These are phyloP conservation scores for Biscutella auriculata DNA, from an alignment of 441 rosid species.

Conservation along the genomic window DNA sequence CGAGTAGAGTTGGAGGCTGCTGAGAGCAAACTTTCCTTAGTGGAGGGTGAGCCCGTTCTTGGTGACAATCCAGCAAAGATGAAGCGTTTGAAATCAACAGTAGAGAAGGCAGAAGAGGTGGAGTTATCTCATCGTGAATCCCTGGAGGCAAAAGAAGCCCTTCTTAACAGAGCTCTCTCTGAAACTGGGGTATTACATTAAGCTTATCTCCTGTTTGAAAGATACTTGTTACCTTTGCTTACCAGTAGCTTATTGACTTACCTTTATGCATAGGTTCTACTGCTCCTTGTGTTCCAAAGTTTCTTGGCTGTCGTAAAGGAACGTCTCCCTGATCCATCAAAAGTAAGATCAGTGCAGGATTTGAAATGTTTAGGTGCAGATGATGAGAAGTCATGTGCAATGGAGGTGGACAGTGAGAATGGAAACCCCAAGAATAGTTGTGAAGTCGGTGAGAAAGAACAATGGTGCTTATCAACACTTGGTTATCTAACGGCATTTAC, in stretches of 20 bases:
- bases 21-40: constrained; percentile 72
- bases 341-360: constrained; percentile 41
- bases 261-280: constrained; percentile 42
- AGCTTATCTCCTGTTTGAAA: neutral
- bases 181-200: constrained; percentile 71
- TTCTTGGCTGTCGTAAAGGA: constrained; percentile 63
- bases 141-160: constrained; percentile 82
- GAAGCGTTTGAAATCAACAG: constrained; percentile 63
- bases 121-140: constrained; percentile 58
- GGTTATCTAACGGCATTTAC: constrained; percentile 86
- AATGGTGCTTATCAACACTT: constrained; percentile 90
- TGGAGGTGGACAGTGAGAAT: constrained; percentile 79
- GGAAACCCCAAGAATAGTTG: constrained; percentile 54
- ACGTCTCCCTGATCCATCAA: constrained; percentile 68
- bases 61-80: constrained; percentile 81
- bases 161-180: constrained; percentile 68
- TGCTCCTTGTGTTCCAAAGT: constrained; percentile 52
- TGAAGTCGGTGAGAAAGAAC: constrained; percentile 67
- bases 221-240: neutral
- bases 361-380: constrained; percentile 44
- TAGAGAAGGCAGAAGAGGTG: constrained; percentile 59
- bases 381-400: constrained; percentile 44
- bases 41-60: constrained; percentile 87
- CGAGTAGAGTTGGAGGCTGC: constrained; percentile 68
- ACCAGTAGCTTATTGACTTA: neutral